phyloP scores from a whole-genome alignment of 2,329 filamentous ascomycete genomes.

The Arthrobotrys sinensis region DNA sequence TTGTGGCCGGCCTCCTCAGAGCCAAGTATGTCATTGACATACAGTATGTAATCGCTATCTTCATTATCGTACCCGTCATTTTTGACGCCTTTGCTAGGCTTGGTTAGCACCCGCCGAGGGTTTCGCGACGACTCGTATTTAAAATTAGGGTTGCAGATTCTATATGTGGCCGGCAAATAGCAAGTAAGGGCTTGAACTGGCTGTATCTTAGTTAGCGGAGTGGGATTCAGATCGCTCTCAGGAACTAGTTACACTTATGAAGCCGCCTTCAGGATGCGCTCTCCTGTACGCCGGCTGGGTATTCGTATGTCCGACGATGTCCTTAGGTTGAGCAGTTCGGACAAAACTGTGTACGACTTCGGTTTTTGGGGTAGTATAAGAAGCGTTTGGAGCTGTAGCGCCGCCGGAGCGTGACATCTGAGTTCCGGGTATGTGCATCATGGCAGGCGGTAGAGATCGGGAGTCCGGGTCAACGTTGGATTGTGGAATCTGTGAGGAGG shows the following conservation, averaged over 20 bases:
- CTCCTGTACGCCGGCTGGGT: conserved; percentile 89
- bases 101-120: conserved; percentile 93
- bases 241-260: conserved; percentile 82
- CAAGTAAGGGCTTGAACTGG: conserved; percentile 95
- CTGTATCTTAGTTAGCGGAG: conserved; percentile 69
- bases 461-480: conserved; percentile 76
- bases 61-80: conserved; percentile 99
- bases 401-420: conserved; percentile 73
- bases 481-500: conserved; percentile 80
- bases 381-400: conserved; percentile 70
- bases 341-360: conserved; percentile 86
- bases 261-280: conserved; percentile 95
- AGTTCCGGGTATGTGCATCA: conserved; percentile 79
- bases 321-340: conserved; percentile 79
- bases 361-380: conserved; percentile 73
- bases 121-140: conserved; percentile 99
- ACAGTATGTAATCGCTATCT: conserved; percentile 98
- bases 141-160: conserved; percentile 97
- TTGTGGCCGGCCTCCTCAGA: conserved; percentile 99
- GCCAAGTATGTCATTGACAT: conserved; percentile 97
- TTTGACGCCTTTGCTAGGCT: conserved; percentile 97
- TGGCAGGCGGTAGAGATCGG: conserved; percentile 76
- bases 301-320: conserved; percentile 87
- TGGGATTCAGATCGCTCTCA: conserved; percentile 9
- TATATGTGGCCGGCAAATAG: conserved; percentile 93